Conservation (phyloP, 352 stramenopile species). For the Phytophthora cajani region DNA sequence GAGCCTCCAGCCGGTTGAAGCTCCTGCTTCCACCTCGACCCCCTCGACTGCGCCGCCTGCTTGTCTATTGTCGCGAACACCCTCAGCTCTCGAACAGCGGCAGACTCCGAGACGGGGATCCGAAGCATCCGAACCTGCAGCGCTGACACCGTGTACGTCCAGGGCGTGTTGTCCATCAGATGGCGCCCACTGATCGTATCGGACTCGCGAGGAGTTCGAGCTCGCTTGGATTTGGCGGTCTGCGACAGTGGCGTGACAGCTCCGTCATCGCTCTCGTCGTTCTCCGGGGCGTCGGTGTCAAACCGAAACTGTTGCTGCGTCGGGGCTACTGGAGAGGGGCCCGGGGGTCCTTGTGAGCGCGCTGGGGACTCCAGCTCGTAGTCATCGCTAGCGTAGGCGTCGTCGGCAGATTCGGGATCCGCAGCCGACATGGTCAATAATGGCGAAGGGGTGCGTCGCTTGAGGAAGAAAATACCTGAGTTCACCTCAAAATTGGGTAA, state of each 20-base stretch:
- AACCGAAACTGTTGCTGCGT: slow-evolving; percentile 15
- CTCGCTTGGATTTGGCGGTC: slow-evolving; percentile 14
- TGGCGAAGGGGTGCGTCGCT: slow-evolving; percentile 4
- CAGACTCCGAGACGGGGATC: slow-evolving; percentile 44
- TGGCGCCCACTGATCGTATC: slow-evolving; percentile 23
- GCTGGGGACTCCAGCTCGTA: slow-evolving; percentile 41
- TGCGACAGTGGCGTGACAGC: slow-evolving; percentile 23
- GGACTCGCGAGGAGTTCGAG: slow-evolving; percentile 9
- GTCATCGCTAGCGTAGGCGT: slow-evolving; percentile 40
- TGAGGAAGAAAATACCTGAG: not conserved
- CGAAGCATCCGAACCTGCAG: slow-evolving; percentile 53
- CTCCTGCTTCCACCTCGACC: slow-evolving; percentile 63
- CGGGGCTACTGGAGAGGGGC: not conserved
- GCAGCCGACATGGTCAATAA: slow-evolving; percentile 32
- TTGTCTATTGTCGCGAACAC: slow-evolving; percentile 67
- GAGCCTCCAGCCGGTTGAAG: slow-evolving; percentile 9
- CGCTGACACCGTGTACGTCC: slow-evolving; percentile 52
- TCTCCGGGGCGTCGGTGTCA: slow-evolving; percentile 9
- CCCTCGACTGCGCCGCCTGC: slow-evolving; percentile 55
- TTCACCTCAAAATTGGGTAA: not conserved
- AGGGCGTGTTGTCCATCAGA: slow-evolving; percentile 53
- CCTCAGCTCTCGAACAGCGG: slow-evolving; percentile 56
- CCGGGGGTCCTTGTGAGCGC: not conserved
- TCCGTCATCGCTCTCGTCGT: slow-evolving; percentile 25
- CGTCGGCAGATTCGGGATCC: slow-evolving; percentile 21